Base-by-base conservation (phyloP, 495 filamentous ascomycete species). In the Aspergillus sclerotioniger region DNA sequence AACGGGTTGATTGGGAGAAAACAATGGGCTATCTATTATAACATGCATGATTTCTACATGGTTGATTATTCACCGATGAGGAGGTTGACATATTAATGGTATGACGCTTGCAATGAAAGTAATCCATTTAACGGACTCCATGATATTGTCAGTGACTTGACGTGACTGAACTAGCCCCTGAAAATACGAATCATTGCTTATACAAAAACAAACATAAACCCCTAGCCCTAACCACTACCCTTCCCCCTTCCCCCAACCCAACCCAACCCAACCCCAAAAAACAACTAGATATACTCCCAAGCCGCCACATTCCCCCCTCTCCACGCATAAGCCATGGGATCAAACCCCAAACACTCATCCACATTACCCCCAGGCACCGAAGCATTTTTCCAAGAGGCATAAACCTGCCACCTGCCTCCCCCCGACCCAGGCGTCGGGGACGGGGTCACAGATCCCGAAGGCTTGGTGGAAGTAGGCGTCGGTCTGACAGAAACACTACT, bases 321-420 rank as follows among this genome's bases (percentile, higher is more conserved):
- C 2, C 48, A 49, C 3, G 62, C 43, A 31, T 63, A 15, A 2
- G 73, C 71, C 15, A 74, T 10, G 25, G 76, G 71, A 12, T 62
- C 66, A 65, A 80, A 80, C 3, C 73, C 74, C 37, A 78, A 52
- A 51, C 77, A 80, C 17, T 75, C 69, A 8, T 12, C 33, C 2
- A 76, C 71, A 57, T 71, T 53, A 0, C 75, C 74, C 6, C 54
- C 56, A 25, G 77, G 76, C 0, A 77, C 76, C 37, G 72, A 75
- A 9, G 72, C 71, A 43, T 77, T 75, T 50, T 60, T 51, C 51
- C 75, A 28, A 5, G 65, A 66, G 0, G 66, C 77, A 59, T 75
- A 80, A 16, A 80, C 76, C 69, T 80, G 76, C 72, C 74, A 80
- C 41, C 62, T 61, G 46, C 65, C 56, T 51, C 72, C 69, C 0